Conservation (phyloP, 2,329 filamentous ascomycete genomes). For the Teratosphaeriaceae sp. region DNA sequence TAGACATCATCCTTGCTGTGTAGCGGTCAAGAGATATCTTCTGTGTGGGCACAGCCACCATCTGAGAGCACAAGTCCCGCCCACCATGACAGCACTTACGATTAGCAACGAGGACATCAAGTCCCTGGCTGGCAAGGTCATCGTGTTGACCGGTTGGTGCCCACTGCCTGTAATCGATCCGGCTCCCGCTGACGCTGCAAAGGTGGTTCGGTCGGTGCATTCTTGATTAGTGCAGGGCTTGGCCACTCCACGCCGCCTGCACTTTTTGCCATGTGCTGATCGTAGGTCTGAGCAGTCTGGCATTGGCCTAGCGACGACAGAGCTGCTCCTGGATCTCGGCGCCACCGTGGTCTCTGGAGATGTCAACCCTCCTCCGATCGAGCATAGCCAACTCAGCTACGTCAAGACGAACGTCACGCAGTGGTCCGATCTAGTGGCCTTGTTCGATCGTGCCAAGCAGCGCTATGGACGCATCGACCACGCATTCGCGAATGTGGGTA, state of each 20-base stretch:
- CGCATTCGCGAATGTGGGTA: constrained; percentile 41
- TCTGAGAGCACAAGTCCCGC: no score
- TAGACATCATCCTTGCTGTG: no score
- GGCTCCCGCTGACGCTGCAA: background rate
- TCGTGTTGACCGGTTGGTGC: constrained; percentile 18
- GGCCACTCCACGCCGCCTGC: no score
- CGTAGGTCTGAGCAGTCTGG: no score
- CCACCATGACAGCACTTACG: constrained; percentile 20
- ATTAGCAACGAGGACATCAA: constrained; percentile 18
- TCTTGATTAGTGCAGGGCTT: no score
- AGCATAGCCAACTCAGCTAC: constrained; percentile 32
- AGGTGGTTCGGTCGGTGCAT: constrained; percentile 9
- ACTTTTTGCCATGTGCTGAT: no score
- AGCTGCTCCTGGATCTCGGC: constrained; percentile 46
- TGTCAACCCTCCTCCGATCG: constrained; percentile 36
- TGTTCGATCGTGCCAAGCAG: constrained; percentile 47
- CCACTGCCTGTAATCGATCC: background rate
- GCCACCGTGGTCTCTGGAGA: constrained; percentile 52
- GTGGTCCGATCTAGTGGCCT: constrained; percentile 44
- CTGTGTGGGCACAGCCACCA: no score
- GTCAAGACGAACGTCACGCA: constrained; percentile 42
- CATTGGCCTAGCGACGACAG: constrained; percentile 52
- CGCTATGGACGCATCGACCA: constrained; percentile 39
- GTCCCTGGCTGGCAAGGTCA: constrained; percentile 17
- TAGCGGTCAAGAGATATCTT: no score